Base-by-base conservation (phyloP, 2,329 filamentous ascomycete species). In the Colletotrichum sp. region DNA sequence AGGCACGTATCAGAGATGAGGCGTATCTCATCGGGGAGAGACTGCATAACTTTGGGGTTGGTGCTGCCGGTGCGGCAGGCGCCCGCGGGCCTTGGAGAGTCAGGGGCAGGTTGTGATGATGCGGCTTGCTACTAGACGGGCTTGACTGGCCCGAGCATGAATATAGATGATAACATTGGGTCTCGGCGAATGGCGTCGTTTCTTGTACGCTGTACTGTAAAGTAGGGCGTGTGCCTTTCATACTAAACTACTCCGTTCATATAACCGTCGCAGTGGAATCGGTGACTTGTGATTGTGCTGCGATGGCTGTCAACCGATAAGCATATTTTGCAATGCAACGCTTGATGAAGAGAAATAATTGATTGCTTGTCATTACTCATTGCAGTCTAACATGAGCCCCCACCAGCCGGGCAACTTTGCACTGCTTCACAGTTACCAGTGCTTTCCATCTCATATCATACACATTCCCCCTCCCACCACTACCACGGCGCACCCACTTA, bases 1-100 rank as follows among this genome's bases (percentile, higher is more conserved):
- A 95, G 80, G 89, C 93, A 73, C 92, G 93, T 74, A 95, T 99
- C 63, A 90, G 95, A 52, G 98, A 99, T 83, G 98, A 99, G 85
- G 96, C 98, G 1, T 99, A 99, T 83, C 88, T 99, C 60, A 97
- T 99, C 81, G 97, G 97, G 3, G 96, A 99, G 86, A 88, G 96
- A 76, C 85, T 99, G 81, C 98, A 99, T 86, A 99, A 99, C 84
- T 98, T 98, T 85, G 95, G 95, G 6, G 84, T 84, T 3, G 85
- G 83, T 9, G 83, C 85, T 18, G 84, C 85, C 9, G 85, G 83
- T 21, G 83, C 82, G 21, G 82, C 83, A 16, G 83, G 82, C 71
- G 81, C 81, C 18, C 82, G 82, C 75, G 81, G 81, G 4, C 82
- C 83, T 16, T 87, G 86, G 85, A 84, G 83, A 68, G 81, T 83